Evolutionary conservation across 2,329 filamentous ascomycete genomes (phyloP), one percentile per base, ranked within the genome.

Genomic region (Nothomitra cinnamomea): DNA sequence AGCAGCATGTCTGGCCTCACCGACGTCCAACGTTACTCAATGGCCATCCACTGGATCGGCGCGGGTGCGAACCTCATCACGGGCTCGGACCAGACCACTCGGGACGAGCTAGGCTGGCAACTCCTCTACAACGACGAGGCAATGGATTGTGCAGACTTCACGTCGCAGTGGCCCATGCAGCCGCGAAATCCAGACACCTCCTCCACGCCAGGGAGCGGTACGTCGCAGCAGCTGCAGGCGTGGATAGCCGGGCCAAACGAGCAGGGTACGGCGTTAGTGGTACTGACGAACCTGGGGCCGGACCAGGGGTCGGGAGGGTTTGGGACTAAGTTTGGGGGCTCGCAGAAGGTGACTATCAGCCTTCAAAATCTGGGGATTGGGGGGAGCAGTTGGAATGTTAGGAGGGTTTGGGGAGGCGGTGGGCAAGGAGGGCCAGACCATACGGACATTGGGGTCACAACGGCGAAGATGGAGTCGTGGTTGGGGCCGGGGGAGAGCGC

Each of bases 31-130:
- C 58, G 62, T 2, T 58, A 57, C 24, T 61, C 60, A 15, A 60
- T 62, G 22, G 58, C 61, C 56, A 63, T 55, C 25, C 62, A 64
- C 54, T 64, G 62, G 62, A 53, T 64, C 35, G 61, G 62, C n/a
- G 62, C 62, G 1, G 60, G 56, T 5, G 60, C 62, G 1, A 63
- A 62, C 38, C 57, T 64, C 10, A 61, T 64, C 32, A 48, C 60
- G 12, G 62, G 62, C 24, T 60, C 59, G 12, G 62, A 64, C 41
- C 25, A 63, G 13, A 61, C 58, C 3, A 55, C 58, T 12, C 50
- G 62, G 21, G 61, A 63, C 43, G 53, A 28, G 8, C 55, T 63
- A 8, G 61, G 61, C 7, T 40, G 58, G 10, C 53, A 59, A 17
- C 56, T 64, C 1, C 52, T 63, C 12, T 59, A 58, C 3, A 56